These are phyloP conservation scores for Fusarium gaditjirri DNA, from an alignment of 2,329 filamentous ascomycete genomes.

Conservation along the genomic window DNA sequence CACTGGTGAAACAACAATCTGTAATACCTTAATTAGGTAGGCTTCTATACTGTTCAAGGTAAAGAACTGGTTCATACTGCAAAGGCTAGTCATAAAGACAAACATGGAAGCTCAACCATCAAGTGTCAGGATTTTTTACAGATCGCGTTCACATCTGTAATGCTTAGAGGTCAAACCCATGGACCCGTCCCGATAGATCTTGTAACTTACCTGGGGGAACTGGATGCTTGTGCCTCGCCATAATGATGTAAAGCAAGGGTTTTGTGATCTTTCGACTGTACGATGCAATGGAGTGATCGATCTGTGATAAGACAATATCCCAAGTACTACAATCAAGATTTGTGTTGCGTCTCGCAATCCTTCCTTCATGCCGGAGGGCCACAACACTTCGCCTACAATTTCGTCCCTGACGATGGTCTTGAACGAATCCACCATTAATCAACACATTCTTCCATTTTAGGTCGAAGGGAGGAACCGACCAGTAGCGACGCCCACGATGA, in stretches of 20 bases:
- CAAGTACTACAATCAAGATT: conserved; percentile 5
- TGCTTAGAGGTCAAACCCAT: conserved; percentile 1
- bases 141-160: neutral
- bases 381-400: neutral
- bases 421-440: neutral
- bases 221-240: neutral
- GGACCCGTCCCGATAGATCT: neutral
- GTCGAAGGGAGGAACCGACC: neutral
- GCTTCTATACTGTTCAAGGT: neutral
- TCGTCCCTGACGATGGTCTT: neutral
- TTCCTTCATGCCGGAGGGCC: neutral
- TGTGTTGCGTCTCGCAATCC: neutral
- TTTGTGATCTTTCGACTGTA: neutral
- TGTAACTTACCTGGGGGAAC: neutral
- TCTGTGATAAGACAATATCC: conserved; percentile 4
- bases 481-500: neutral
- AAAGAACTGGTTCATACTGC: neutral
- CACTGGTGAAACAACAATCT: neutral
- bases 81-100: neutral
- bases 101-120: conserved; percentile 2
- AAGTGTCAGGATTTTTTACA: neutral
- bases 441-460: neutral
- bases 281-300: neutral
- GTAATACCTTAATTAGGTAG: neutral
- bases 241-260: neutral